Evolutionary conservation across 192 early-diverging fungal genomes (phyloP), one percentile per base, ranked within the genome.

Genomic region (Coemansia sp.): DNA sequence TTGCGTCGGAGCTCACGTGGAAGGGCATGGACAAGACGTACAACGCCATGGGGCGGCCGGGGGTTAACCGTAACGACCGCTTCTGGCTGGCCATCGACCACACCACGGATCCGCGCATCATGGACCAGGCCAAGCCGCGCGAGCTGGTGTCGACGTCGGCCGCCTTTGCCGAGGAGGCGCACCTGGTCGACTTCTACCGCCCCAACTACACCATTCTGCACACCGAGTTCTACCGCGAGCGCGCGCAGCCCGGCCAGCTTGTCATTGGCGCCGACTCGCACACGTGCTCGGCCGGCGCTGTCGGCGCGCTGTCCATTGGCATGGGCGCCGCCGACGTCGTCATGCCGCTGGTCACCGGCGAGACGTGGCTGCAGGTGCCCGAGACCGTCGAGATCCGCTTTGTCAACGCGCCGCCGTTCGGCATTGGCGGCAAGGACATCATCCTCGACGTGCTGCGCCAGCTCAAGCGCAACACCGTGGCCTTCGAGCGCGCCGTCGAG

Each of bases 21-120:
- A 84, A 85, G 64, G 87, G 88, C 42, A 90, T 90, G 88, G 82
- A 90, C 76, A 88, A 90, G 82, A 88, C 85, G 12, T 90, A 86
- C 75, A 82, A 87, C 41, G 70, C 77, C 32, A 83, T 90, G 83
- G 85, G 85, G n/a, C 80, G 83, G 11, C 88, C 88, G 17, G 75
- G 69, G 47, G 80, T 88, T 40, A 81, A 88, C 79, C 82, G 87
- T 53, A 87, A 87, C 60, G 87, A 90, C 39, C 83, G 88, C 40
- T 86, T 90, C 71, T 90, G 88, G 88, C 84, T 90, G 46, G 88
- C 88, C 25, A 79, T 84, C 22, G 88, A 90, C 60, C 88, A 90
- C 68, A 87, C 84, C 3, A 83, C 84, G 22, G 88, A 90, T 49
- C 88, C 88, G 12, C 79, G 83, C 50, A 88, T 87, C 34, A 88